Evolutionary conservation across 2,329 filamentous ascomycete genomes (phyloP).

Genomic region (Aspergillus felis): DNA sequence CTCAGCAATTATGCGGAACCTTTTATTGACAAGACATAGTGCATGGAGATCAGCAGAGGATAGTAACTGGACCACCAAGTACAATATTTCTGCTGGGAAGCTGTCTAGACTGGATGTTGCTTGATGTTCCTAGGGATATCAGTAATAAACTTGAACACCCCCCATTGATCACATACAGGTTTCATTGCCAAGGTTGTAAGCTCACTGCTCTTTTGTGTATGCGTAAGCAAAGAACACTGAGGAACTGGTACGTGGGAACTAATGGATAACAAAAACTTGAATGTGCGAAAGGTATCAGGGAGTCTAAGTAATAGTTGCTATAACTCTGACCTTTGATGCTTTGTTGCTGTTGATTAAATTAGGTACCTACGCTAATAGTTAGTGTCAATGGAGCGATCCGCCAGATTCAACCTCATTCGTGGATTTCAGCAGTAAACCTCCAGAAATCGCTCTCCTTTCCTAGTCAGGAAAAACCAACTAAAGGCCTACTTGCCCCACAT

Average conservation of each 20-base stretch:
- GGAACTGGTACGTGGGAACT: neutral
- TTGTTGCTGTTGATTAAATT: neutral
- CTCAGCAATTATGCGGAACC: slow-evolving; percentile 11
- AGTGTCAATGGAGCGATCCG: too few species aligned
- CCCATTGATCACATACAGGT: slow-evolving; percentile 1
- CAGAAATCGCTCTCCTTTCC: too few species aligned
- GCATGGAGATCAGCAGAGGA: slow-evolving; percentile 8
- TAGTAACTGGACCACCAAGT: slow-evolving; percentile 14
- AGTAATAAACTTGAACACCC: neutral
- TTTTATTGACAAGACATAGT: slow-evolving; percentile 13
- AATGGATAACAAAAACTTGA: neutral
- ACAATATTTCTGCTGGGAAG: slow-evolving; percentile 13
- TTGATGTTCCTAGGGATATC: slow-evolving; percentile 1
- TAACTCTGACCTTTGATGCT: neutral
- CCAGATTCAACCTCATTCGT: too few species aligned
- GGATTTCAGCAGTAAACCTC: too few species aligned
- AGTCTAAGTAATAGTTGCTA: neutral
- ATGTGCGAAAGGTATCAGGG: neutral
- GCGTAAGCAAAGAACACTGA: neutral
- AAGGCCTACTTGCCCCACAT: too few species aligned
- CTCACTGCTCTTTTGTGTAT: neutral
- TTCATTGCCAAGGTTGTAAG: neutral
- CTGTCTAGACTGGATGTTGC: neutral
- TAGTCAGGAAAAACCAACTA: too few species aligned
- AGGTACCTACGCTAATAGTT: neutral